phyloP scores from a whole-genome alignment of 1,284 basidiomycete genomes.

The Anthracocystis setariae region DNA sequence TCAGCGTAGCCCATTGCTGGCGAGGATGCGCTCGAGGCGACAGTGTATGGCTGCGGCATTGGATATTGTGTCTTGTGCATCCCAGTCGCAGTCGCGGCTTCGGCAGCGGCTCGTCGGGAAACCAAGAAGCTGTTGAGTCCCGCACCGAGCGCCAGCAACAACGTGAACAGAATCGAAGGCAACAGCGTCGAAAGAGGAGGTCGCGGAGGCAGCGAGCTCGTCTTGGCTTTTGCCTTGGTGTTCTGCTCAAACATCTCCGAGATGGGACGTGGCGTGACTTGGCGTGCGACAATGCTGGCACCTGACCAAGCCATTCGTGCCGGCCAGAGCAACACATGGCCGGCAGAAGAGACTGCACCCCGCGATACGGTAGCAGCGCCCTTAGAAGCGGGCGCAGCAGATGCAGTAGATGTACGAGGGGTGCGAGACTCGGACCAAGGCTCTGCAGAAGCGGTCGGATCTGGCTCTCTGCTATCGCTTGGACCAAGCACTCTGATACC shows the following conservation, averaged over 20 bases:
- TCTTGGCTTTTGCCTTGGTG: conserved; percentile 3
- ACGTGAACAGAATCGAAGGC: conserved; percentile 56
- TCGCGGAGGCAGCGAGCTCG: conserved; percentile 46
- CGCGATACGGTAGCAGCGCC: neutral
- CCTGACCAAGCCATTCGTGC: conserved; percentile 33
- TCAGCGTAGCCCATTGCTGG: conserved; percentile 19
- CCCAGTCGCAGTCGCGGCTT: neutral
- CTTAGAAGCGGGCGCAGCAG: neutral
- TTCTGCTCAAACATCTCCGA: conserved; percentile 16
- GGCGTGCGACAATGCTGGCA: conserved; percentile 16
- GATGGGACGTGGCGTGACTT: conserved; percentile 17
- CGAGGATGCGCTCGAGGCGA: neutral
- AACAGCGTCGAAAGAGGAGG: conserved; percentile 56
- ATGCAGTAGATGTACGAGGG: neutral
- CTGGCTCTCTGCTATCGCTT: conserved; percentile 1
- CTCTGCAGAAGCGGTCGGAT: neutral
- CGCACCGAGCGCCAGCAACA: conserved; percentile 55
- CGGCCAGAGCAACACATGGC: conserved; percentile 25
- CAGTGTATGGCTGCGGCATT: conserved; percentile 7
- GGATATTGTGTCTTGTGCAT: neutral
- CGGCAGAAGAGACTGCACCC: conserved; percentile 6
- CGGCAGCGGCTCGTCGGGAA: conserved; percentile 18
- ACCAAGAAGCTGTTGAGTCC: conserved; percentile 48
- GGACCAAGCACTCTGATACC: conserved; percentile 43
- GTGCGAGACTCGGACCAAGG: conserved; percentile 2